Conservation (phyloP, 1,139 yeast genomes). For the Pichia sp. region DNA sequence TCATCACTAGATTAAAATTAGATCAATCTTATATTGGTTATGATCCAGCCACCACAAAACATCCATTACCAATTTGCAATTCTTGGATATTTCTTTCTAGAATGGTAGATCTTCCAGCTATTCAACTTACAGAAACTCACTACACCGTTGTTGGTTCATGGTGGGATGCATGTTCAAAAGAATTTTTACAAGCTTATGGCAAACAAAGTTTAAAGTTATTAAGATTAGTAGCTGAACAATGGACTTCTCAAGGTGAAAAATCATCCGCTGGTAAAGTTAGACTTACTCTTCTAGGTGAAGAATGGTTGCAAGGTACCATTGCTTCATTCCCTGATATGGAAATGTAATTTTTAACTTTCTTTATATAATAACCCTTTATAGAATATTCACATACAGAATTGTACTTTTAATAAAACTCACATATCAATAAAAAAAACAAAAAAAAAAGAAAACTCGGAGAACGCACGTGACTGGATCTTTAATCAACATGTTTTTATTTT, state of each 20-base stretch:
- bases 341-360: not conserved
- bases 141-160: constrained; percentile 70
- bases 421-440: no score
- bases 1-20: constrained; percentile 46
- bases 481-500: not conserved
- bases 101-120: constrained; percentile 49
- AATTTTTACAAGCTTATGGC: constrained; percentile 55
- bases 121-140: constrained; percentile 58
- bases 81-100: constrained; percentile 74
- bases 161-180: constrained; percentile 82
- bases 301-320: constrained; percentile 50
- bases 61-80: constrained; percentile 45
- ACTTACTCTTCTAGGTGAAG: constrained; percentile 69
- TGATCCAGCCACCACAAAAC: constrained; percentile 28
- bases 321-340: constrained; percentile 39
- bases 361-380: no score
- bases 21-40: constrained; percentile 26
- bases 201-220: constrained; percentile 65
- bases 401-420: no score
- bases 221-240: constrained; percentile 37
- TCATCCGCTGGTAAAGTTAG: constrained; percentile 75
- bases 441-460: not conserved
- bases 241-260: constrained; percentile 49
- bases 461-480: no score
- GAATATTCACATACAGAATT: no score